These are phyloP conservation scores for Russula vinacea DNA, from an alignment of 768 basidiomycete genomes.

Conservation along the genomic window DNA sequence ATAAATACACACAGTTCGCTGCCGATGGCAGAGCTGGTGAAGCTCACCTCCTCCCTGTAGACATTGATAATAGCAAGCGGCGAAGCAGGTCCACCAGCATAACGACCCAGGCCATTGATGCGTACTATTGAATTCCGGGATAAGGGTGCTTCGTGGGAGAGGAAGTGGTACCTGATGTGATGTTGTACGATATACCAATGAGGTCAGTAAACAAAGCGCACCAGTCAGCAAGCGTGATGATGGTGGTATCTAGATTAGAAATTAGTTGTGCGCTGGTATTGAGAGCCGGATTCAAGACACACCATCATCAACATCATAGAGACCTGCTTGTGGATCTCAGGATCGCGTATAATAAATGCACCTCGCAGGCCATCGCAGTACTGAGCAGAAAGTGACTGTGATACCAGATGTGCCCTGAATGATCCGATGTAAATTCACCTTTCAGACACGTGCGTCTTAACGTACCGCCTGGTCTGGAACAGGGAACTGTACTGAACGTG, in stretches of 20 bases:
- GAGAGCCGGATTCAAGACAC: background rate
- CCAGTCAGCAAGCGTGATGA: background rate
- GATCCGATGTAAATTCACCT: background rate
- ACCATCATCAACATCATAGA: background rate
- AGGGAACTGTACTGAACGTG: too few species aligned
- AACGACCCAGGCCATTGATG: background rate
- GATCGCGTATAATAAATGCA: background rate
- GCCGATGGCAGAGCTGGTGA: background rate
- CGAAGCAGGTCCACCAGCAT: background rate
- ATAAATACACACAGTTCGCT: background rate
- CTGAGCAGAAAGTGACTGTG: background rate
- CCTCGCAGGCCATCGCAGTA: slow-evolving; percentile 1
- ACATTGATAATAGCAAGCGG: slow-evolving; percentile 2
- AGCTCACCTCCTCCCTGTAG: slow-evolving; percentile 30
- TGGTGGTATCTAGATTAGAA: background rate
- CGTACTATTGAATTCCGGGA: background rate
- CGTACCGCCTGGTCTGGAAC: too few species aligned
- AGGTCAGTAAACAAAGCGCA: background rate
- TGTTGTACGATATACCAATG: background rate
- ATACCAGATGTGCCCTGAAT: background rate
- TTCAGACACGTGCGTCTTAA: too few species aligned
- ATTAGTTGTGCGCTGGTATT: background rate
- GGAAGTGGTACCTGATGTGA: background rate
- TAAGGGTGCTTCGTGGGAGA: too few species aligned
- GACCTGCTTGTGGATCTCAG: background rate